Conservation (phyloP, 1,139 yeast genomes). For the Suzukiozyma palmioleophila region DNA sequence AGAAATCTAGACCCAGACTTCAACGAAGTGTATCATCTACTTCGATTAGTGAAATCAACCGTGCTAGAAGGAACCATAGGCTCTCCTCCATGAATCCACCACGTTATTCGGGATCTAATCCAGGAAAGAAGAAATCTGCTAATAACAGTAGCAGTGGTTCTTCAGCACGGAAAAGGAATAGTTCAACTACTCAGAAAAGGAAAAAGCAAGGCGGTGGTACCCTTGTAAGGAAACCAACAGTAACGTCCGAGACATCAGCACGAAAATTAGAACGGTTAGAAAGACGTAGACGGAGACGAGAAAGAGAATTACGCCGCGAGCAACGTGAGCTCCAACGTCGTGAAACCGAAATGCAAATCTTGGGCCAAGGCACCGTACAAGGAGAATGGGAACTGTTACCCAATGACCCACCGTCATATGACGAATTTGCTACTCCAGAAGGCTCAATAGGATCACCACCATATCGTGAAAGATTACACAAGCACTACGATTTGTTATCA, state of each 20-base stretch:
- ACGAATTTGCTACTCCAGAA: slow-evolving; percentile 14
- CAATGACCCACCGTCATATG: slow-evolving; percentile 15
- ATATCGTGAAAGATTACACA: slow-evolving; percentile 33
- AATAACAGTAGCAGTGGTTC: too few species aligned
- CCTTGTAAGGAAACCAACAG: background rate
- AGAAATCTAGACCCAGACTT: background rate
- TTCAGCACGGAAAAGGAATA: too few species aligned
- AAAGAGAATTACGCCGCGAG: slow-evolving; percentile 5
- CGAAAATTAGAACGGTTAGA: slow-evolving; percentile 11
- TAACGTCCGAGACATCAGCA: slow-evolving; percentile 8
- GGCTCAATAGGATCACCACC: slow-evolving; percentile 32
- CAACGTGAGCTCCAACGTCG: slow-evolving; percentile 2
- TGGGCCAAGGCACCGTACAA: slow-evolving; percentile 5
- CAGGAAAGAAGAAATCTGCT: too few species aligned
- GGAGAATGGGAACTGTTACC: slow-evolving; percentile 7
- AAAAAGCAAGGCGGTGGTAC: background rate
- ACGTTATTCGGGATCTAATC: too few species aligned
- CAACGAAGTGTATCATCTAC: background rate
- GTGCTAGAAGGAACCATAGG: background rate
- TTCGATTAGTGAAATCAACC: background rate
- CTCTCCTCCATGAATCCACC: background rate
- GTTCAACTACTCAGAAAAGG: too few species aligned
- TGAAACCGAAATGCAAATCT: background rate
- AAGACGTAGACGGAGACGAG: slow-evolving; percentile 8
- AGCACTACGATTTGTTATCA: slow-evolving; percentile 33